Percentiles rank a stretch among this genome's conserved stretches.
These are phyloP conservation scores for Cladophialophora chaetospira DNA, from an alignment of 2,329 filamentous ascomycete species.

Conservation along the genomic window DNA sequence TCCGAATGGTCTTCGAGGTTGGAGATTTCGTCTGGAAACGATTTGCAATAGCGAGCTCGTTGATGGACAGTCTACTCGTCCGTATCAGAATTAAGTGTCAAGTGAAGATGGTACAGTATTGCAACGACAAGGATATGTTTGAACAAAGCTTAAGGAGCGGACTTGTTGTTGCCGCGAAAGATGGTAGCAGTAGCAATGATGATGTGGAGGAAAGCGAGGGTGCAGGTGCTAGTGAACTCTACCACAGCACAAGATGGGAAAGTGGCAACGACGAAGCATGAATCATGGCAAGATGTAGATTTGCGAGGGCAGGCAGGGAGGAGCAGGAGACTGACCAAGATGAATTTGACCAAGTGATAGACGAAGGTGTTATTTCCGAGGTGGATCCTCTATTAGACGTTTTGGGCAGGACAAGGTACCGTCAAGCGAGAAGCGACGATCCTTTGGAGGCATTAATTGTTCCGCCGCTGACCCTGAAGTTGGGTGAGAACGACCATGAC, in stretches of 20 bases:
- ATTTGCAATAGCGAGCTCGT: slow-evolving; percentile 5
- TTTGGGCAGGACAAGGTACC: slow-evolving; percentile 1
- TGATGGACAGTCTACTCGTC: slow-evolving; percentile 11
- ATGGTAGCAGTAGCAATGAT: slow-evolving; percentile 2
- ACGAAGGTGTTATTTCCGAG: slow-evolving; percentile 13
- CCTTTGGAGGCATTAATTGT: background rate
- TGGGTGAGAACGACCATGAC: background rate
- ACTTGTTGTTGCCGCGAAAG: slow-evolving; percentile 6
- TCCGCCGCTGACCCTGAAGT: background rate
- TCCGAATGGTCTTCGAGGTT: background rate
- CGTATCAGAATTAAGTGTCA: slow-evolving; percentile 13
- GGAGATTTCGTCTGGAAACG: background rate
- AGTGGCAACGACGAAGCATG: slow-evolving; percentile 9
- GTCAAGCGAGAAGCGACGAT: background rate
- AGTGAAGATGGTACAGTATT: background rate
- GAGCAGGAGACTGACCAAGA: slow-evolving; percentile 4
- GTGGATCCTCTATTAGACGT: slow-evolving; percentile 5
- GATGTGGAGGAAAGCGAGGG: slow-evolving; percentile 7
- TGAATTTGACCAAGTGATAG: slow-evolving; percentile 10
- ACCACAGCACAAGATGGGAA: slow-evolving; percentile 7
- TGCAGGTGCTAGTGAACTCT: slow-evolving; percentile 3
- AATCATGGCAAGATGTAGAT: background rate
- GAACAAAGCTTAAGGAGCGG: background rate
- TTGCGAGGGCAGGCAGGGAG: background rate
- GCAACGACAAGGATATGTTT: background rate